Evolutionary conservation across 1,284 basidiomycete genomes (phyloP).

Genomic region (Irpex sp.): DNA sequence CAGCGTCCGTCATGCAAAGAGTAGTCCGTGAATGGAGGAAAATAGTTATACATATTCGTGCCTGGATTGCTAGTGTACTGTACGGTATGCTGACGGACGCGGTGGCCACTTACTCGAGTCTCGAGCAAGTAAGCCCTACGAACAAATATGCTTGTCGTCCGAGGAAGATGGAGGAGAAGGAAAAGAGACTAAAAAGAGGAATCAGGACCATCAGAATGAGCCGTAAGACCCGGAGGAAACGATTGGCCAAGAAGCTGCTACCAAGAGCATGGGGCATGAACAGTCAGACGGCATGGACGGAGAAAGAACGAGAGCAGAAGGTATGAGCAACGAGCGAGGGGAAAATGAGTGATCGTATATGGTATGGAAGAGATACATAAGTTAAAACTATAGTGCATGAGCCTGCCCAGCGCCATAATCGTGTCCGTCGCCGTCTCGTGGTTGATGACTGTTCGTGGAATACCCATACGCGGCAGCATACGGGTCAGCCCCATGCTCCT

Average conservation of each 20-base stretch:
- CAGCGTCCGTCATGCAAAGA: not conserved
- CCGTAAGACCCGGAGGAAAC: not conserved
- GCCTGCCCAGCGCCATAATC: slow-evolving; percentile 23
- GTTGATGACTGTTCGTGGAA: not conserved
- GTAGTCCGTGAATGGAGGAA: not conserved
- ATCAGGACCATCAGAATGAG: not conserved
- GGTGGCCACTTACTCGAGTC: not conserved
- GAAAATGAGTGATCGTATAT: not conserved
- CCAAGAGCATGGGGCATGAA: not conserved
- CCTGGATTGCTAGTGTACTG: not conserved
- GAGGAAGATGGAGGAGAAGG: slow-evolving; percentile 9
- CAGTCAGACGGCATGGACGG: not conserved
- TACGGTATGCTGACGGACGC: not conserved
- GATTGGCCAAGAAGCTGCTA: not conserved
- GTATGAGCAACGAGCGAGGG: not conserved
- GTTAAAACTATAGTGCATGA: slow-evolving; percentile 25
- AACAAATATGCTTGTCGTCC: not conserved
- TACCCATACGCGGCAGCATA: slow-evolving; percentile 9
- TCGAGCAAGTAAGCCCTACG: not conserved
- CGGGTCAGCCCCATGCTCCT: slow-evolving; percentile 14
- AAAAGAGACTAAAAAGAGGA: slow-evolving; percentile 3
- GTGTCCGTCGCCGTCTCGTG: slow-evolving; percentile 18
- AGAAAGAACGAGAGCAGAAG: not conserved
- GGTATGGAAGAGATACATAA: slow-evolving; percentile 2
- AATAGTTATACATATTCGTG: not conserved